These are phyloP conservation scores for Tolypocladium pustulatum DNA, from an alignment of 2,329 filamentous ascomycete genomes.

Conservation along the genomic window DNA sequence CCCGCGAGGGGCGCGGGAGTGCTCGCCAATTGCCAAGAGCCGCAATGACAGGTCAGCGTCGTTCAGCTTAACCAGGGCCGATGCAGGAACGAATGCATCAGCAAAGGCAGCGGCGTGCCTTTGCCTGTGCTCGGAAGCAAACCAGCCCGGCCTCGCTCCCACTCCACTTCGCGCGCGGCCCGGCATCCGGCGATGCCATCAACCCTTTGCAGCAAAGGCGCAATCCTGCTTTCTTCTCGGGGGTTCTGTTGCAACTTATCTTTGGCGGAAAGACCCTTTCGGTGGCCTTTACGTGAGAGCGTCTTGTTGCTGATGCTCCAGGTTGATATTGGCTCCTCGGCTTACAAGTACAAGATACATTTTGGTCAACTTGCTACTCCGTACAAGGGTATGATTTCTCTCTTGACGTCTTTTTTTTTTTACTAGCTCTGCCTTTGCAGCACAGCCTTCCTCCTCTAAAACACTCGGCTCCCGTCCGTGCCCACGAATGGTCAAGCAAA, in stretches of 20 bases:
- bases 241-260: background rate
- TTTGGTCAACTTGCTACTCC: too few relatives aligned
- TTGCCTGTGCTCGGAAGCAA: background rate
- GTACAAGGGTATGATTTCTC: background rate
- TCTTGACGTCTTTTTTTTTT: background rate
- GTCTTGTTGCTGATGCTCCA: background rate
- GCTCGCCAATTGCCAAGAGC: background rate
- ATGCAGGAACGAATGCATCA: background rate
- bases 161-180: constrained; percentile 2
- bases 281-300: too few relatives aligned
- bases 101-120: background rate
- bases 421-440: background rate
- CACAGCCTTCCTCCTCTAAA: background rate
- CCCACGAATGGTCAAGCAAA: background rate
- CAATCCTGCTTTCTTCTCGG: background rate
- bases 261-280: background rate
- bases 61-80: background rate
- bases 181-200: background rate
- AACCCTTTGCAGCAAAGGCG: background rate
- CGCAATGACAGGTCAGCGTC: background rate
- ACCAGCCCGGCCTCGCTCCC: background rate
- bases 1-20: background rate
- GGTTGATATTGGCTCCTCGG: too few relatives aligned
- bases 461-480: background rate
- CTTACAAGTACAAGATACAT: too few relatives aligned